Conservation (phyloP, 2,329 filamentous ascomycete species). For the Thermoascus crustaceus region DNA sequence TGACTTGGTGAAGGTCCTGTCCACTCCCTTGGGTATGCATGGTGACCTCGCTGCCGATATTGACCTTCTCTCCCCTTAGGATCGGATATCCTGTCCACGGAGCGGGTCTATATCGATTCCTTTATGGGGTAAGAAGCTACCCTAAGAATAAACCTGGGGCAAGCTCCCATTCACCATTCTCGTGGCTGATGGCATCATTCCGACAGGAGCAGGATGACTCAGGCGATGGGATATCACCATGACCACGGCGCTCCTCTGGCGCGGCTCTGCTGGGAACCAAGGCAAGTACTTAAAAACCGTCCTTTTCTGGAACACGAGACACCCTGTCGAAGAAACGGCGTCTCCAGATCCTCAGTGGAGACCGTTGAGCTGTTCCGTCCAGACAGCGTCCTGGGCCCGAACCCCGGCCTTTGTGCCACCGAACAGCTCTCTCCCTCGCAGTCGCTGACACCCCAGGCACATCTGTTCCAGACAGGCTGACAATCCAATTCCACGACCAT, state of each 20-base stretch:
- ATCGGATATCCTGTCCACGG: too few relatives aligned
- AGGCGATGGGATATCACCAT: neutral
- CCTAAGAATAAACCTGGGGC: neutral
- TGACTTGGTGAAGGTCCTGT: too few relatives aligned
- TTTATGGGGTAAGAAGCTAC: too few relatives aligned
- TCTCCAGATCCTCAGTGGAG: conserved; percentile 2
- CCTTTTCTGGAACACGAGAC: neutral
- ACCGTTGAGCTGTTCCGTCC: neutral
- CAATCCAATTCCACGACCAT: neutral
- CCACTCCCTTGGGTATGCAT: too few relatives aligned
- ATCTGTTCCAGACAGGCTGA: conserved; percentile 1
- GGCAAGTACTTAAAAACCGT: conserved; percentile 6
- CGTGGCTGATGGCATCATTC: conserved; percentile 10
- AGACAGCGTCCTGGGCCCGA: neutral
- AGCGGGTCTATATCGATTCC: too few relatives aligned
- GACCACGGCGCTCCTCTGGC: conserved; percentile 6
- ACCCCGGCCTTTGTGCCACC: neutral
- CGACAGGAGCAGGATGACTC: conserved; percentile 5
- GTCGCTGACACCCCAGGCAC: neutral
- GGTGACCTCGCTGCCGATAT: too few relatives aligned
- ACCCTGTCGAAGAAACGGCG: neutral
- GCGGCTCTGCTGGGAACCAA: conserved; percentile 10
- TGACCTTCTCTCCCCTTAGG: too few relatives aligned
- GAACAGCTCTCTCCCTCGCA: neutral
- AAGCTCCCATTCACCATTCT: conserved; percentile 9